Base-by-base conservation (phyloP, 805 yeast species). In the Wickerhamomyces alni region DNA sequence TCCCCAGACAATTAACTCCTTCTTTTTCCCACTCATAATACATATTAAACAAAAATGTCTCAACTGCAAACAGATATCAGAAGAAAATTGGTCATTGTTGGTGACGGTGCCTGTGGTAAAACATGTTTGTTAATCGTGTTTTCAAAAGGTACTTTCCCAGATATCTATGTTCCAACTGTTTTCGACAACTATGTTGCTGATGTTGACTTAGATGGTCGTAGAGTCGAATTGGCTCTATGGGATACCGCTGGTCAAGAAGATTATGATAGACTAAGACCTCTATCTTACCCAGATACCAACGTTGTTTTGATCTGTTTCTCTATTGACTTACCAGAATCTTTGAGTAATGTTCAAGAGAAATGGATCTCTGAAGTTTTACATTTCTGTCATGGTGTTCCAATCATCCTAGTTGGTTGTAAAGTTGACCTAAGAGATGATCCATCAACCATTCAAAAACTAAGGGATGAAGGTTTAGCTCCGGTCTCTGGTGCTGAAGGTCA, bases 191-290 rank as follows among this genome's bases (percentile, higher is more conserved):
- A 91, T 65, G 97, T 91, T 55, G 95, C 97, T 35, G 96, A 88
- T 63, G 97, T 91, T 42, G 96, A 80, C 59, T 82, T 83, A 42
- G 91, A 84, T 55, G 94, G 95, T 37, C 84, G 91, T 66, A 77
- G 85, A 61, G 97, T 91, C 43, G 96, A 89, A 63, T 72, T 88
- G 65, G 95, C 96, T 8, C 72, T 88, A 51, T 88, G 96, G 96
- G 96, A 88, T 87, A 88, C 96, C 52, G 96, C 97, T 41, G 97
- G 97, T 50, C 97, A 88, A 76, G 97, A 88, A 72, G 97, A 89
- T 70, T 88, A 88, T 62, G 96, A 87, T 65, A 84, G 96, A 66
- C 72, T 87, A 54, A 82, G 95, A 67, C 95, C 96, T 33, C 70
- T 87, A 49, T 82, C 91, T 12, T 88, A 88, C 66, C 96, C 96